phyloP scores from a whole-genome alignment of 2,329 filamentous ascomycete species.

The Macrophomina tecta region DNA sequence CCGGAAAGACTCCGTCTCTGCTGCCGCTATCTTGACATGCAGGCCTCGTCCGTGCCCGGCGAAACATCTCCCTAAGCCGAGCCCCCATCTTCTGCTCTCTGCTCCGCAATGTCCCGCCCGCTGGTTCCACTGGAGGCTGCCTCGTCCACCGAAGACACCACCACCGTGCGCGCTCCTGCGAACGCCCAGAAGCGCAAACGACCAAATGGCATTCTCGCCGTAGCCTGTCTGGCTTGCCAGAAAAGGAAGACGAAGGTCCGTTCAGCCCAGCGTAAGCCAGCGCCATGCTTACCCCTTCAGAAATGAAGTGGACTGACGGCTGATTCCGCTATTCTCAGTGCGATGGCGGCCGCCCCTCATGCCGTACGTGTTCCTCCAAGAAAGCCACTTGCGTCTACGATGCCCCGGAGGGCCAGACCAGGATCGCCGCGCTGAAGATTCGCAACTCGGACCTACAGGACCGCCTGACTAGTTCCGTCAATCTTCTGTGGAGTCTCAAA shows the following conservation, averaged over 20 bases:
- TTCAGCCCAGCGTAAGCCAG: not conserved
- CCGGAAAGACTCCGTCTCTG: not conserved
- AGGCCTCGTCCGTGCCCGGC: not conserved
- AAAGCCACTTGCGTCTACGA: constrained; percentile 1
- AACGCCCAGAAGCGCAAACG: constrained; percentile 1
- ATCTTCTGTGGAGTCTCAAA: constrained; percentile 34
- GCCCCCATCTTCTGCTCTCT: not conserved
- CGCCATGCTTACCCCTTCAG: not conserved
- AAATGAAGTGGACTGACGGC: not conserved
- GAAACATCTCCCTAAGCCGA: not conserved
- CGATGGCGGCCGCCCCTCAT: constrained; percentile 1
- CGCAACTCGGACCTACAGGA: constrained; percentile 1
- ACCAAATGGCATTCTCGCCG: constrained; percentile 16
- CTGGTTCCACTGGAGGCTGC: not conserved
- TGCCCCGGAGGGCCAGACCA: constrained; percentile 20
- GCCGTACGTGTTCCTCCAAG: constrained; percentile 10
- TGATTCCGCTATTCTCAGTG: not conserved
- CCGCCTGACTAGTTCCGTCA: constrained; percentile 12
- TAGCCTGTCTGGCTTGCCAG: constrained; percentile 13
- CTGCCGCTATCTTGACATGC: not conserved
- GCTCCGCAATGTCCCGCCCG: not conserved
- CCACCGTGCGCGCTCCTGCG: not conserved
- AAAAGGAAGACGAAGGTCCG: constrained; percentile 18
- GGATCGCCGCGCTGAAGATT: constrained; percentile 2
- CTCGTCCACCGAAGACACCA: not conserved